These are phyloP conservation scores for Camellia granthamiana DNA, from an alignment of 148 eudicot species.

Conservation along the genomic window DNA sequence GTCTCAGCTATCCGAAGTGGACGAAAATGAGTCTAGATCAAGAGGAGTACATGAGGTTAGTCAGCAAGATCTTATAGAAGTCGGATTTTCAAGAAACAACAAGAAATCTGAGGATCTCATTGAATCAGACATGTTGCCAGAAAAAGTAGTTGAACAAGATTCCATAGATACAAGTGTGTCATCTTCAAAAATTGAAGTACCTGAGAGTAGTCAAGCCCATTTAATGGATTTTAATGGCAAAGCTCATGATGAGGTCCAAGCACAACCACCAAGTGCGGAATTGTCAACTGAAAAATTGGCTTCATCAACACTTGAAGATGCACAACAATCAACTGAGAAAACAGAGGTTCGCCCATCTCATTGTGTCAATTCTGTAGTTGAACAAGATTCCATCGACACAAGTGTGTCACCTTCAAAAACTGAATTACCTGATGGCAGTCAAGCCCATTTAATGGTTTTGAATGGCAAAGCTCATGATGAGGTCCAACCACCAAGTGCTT, in stretches of 20 bases:
- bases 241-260: slow-evolving; percentile 2
- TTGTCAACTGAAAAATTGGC: slow-evolving; percentile 9
- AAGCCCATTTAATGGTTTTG: neutral
- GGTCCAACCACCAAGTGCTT: neutral
- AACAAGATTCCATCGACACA: slow-evolving; percentile 4
- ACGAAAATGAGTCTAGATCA: slow-evolving; percentile 36
- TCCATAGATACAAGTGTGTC: no score
- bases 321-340: neutral
- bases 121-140: neutral
- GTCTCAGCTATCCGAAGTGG: slow-evolving; percentile 31
- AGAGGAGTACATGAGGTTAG: slow-evolving; percentile 27
- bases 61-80: slow-evolving; percentile 28
- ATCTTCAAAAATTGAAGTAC: no score
- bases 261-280: neutral
- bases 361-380: neutral
- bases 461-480: slow-evolving; percentile 4
- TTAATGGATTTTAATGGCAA: neutral
- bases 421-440: slow-evolving; percentile 4
- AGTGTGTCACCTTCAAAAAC: neutral
- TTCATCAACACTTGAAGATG: slow-evolving; percentile 6
- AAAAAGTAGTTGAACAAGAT: slow-evolving; percentile 12
- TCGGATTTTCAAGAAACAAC: slow-evolving; percentile 22
- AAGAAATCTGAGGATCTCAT: slow-evolving; percentile 9
- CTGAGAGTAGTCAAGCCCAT: neutral
- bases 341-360: no score